Conservation (phyloP, 345 rosid species). For the Schrenkiella parvula region DNA sequence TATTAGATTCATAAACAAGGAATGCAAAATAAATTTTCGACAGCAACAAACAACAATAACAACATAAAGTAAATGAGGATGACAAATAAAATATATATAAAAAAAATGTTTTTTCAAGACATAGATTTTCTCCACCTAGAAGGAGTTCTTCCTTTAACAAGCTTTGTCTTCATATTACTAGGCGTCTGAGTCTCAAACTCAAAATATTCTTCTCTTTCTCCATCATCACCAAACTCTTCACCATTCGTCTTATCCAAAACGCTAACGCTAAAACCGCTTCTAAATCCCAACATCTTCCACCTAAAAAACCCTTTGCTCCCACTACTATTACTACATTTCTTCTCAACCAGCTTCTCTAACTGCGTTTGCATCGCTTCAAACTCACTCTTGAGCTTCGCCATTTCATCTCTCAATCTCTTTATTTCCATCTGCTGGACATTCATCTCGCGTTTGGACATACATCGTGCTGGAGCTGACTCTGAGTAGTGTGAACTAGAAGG, state of each 20-base stretch:
- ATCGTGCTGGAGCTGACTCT: slow-evolving; percentile 42
- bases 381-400: slow-evolving; percentile 57
- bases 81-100: not conserved
- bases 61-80: not conserved
- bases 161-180: slow-evolving; percentile 50
- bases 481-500: slow-evolving; percentile 20
- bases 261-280: slow-evolving; percentile 30
- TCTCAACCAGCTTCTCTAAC: slow-evolving; percentile 61
- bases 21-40: not conserved
- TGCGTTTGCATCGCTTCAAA: slow-evolving; percentile 53
- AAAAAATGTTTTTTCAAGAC: slow-evolving; percentile 45
- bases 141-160: slow-evolving; percentile 51
- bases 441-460: slow-evolving; percentile 67
- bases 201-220: slow-evolving; percentile 30
- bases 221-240: slow-evolving; percentile 33
- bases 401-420: slow-evolving; percentile 58
- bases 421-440: slow-evolving; percentile 59
- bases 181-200: slow-evolving; percentile 53
- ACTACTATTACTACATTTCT: slow-evolving; percentile 56
- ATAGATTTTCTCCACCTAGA: slow-evolving; percentile 61
- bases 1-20: not conserved
- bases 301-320: slow-evolving; percentile 67
- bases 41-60: not conserved
- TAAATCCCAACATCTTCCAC: slow-evolving; percentile 66
- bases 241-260: slow-evolving; percentile 40